Evolutionary conservation across 257 asterid species (phyloP), one percentile per base, ranked within the genome.

Genomic region (Fraxinus americana): DNA sequence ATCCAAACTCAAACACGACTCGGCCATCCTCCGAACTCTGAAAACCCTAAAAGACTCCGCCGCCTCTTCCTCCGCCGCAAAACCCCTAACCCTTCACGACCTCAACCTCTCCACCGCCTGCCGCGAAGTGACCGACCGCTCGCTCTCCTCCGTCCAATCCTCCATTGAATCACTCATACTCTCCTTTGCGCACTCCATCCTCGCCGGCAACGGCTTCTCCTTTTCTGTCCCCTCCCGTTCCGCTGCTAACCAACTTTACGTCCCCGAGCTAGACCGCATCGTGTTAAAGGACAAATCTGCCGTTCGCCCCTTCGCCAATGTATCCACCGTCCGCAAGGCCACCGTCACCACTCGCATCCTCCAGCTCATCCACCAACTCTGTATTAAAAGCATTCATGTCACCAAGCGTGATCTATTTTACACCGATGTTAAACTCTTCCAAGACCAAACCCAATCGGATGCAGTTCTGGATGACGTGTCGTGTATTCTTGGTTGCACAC

Each of bases 321-420:
- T 92, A 32, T 87, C 98, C 75, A 89, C 94, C 50, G 97, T 93
- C 5, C 89, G 97, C 0, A 93, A 93, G 81, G 87, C 97, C 76
- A 86, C 95, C 50, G 87, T 93, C 34, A 92, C 98, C 75, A 68
- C 96, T 45, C 87, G 97, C 12, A 90, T 92, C 36, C 80, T 93
- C 68, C 97, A 90, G 88, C 97, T 93, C 73, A 79, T 93, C 81
- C 97, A 93, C 83, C 93, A 93, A 84, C 87, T 93, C 12, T 86
- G 91, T 81, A 77, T 82, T n/a, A 90, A 86, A 35, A 90, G 80
- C 88, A 94, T 94, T 75, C 98, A 94, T 78, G 98, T 94, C 29
- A 94, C 98, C 8, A 93, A 93, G 86, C 94, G 98, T 73, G 98
- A 93, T 72, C 91, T 93, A 27, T 93, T 93, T 75, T 93, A 93